phyloP scores from a whole-genome alignment of 441 rosid species.

The Erodium trifolium region DNA sequence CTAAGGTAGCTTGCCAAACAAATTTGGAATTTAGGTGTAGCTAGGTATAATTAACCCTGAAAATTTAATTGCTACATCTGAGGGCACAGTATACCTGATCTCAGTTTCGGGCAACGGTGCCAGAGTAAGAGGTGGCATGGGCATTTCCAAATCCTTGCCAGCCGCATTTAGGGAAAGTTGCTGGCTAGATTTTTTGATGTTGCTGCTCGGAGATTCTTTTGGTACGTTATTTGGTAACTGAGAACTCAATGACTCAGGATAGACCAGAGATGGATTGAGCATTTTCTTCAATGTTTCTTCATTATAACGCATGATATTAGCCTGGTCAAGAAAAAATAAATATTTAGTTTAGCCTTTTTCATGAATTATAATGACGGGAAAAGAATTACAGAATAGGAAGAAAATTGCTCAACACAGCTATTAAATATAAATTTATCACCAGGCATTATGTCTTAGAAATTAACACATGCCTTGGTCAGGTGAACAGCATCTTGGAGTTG shows the following conservation, averaged over 20 bases:
- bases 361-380: too few species aligned
- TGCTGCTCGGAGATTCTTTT: constrained; percentile 21
- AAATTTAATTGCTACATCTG: background rate
- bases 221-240: constrained; percentile 35
- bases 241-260: constrained; percentile 41
- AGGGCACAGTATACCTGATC: constrained; percentile 44
- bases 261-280: constrained; percentile 28
- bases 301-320: constrained; percentile 64
- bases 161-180: constrained; percentile 32
- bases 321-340: constrained; percentile 29
- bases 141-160: constrained; percentile 64
- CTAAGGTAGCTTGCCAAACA: too few species aligned
- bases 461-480: constrained; percentile 53
- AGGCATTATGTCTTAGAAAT: background rate
- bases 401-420: background rate
- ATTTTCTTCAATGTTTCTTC: constrained; percentile 60
- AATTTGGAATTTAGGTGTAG: too few species aligned
- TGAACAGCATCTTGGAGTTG: constrained; percentile 86
- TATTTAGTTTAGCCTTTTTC: background rate
- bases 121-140: constrained; percentile 77
- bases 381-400: background rate
- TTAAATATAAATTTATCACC: background rate
- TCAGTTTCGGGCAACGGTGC: constrained; percentile 46
- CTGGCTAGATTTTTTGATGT: constrained; percentile 22
- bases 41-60: too few species aligned